Base-by-base conservation (phyloP, 2,329 filamentous ascomycete species). In the Didymella lethalis region DNA sequence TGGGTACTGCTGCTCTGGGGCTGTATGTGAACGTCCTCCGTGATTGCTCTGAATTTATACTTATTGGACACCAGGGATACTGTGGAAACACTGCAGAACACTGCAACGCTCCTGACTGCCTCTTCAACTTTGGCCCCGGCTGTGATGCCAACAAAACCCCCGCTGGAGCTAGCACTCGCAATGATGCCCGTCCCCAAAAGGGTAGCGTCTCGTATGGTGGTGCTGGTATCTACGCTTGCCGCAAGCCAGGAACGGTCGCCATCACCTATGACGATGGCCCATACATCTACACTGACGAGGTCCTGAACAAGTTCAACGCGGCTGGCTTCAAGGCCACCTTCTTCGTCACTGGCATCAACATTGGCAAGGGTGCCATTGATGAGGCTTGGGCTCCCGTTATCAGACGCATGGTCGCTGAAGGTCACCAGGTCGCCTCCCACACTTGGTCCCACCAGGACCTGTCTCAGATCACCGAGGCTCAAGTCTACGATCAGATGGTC, bases 181-280 rank as follows among this genome's bases (percentile, higher is more conserved):
- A 74, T 1, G 71, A 88, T 52, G 69, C 80, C 23, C 82, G 88
- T 11, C 77, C 84, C 2, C 78, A 83, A 29, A 68, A 85, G 2
- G 87, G 87, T 8, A 74, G 57, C 6, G 78, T 88, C 1, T 76
- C 78, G 0, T 88, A 89, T 56, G 87, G 86, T 25, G 79, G 83
- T 32, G 79, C 71, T 1, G 83, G 83, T n/a, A 84, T 89, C 57
- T 85, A 85, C 62, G 76, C 80, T 56, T 87, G 85, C 66, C 72
- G 72, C 36, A 67, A 66, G 16, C 78, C 82, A 2, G 85, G 86
- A 51, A 85, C 85, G 4, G 83, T 90, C 63, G 88, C 88, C 14
- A 77, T 90, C 53, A 90, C 87, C 0, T 90, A 85, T 63, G 88
- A 90, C 66, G 88, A 90, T 69, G 88, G 88, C 0, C 88, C 88